phyloP scores from a whole-genome alignment of 2,329 filamentous ascomycete genomes.

The Arthrobotrys pseudoclavata region DNA sequence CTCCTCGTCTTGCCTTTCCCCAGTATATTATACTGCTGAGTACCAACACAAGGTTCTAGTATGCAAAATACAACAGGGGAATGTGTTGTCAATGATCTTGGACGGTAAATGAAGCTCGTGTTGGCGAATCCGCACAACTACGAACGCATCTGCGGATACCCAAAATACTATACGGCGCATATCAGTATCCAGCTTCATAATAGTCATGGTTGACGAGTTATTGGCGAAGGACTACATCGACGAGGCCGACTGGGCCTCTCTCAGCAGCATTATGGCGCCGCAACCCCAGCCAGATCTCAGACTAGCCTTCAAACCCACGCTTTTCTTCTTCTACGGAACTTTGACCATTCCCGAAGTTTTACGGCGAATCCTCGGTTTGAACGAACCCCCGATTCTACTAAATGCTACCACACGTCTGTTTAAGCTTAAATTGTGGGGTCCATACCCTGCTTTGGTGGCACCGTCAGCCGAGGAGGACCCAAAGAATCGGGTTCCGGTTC shows the following conservation, averaged over 20 bases:
- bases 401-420: not conserved
- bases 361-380: not conserved
- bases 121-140: too few species aligned
- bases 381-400: not conserved
- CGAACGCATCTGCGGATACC: too few species aligned
- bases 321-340: conserved; percentile 6
- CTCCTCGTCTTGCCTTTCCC: too few species aligned
- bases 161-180: too few species aligned
- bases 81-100: not conserved
- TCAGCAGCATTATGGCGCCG: not conserved
- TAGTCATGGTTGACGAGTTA: not conserved
- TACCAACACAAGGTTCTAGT: too few species aligned
- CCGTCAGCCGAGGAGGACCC: not conserved
- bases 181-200: too few species aligned
- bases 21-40: too few species aligned
- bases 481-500: not conserved
- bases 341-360: conserved; percentile 16
- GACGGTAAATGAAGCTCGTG: too few species aligned
- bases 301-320: conserved; percentile 17
- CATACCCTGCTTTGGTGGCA: conserved; percentile 21
- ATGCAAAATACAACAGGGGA: not conserved
- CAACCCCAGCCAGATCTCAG: not conserved
- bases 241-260: too few species aligned
- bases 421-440: conserved; percentile 34
- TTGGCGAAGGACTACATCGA: not conserved